phyloP scores from a whole-genome alignment of 192 early-diverging fungal genomes.

The Coemansia pectinata region DNA sequence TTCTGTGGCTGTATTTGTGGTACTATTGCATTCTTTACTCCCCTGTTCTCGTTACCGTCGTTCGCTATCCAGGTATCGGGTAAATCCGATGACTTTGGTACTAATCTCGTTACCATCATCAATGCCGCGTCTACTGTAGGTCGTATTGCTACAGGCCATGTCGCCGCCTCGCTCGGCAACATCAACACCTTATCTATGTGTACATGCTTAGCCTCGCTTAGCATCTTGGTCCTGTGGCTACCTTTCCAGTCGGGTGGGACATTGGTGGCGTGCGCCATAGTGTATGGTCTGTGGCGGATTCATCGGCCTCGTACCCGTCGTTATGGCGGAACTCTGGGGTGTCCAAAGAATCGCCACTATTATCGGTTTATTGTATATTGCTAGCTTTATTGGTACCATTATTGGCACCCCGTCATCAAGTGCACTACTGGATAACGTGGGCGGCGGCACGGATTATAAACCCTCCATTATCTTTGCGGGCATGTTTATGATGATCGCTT shows the following conservation, averaged over 20 bases:
- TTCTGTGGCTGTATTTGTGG: conserved; percentile 40
- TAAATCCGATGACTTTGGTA: conserved; percentile 43
- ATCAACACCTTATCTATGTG: conserved; percentile 61
- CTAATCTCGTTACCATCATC: conserved; percentile 65
- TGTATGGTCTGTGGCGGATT: conserved; percentile 61
- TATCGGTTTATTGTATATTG: conserved; percentile 58
- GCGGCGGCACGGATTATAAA: conserved; percentile 34
- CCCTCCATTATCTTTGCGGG: conserved; percentile 45
- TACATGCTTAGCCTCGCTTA: conserved; percentile 38
- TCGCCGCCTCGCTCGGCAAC: conserved; percentile 61
- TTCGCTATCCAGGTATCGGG: conserved; percentile 45
- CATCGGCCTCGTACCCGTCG: conserved; percentile 57
- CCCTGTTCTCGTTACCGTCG: conserved; percentile 58
- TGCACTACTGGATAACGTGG: conserved; percentile 56
- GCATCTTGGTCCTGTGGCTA: conserved; percentile 57
- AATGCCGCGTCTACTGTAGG: conserved; percentile 64
- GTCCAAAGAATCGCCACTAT: conserved; percentile 59
- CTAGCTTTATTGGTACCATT: conserved; percentile 54
- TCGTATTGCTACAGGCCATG: conserved; percentile 61
- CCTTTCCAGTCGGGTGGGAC: conserved; percentile 50
- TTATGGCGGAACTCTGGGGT: conserved; percentile 59
- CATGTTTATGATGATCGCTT: conserved; percentile 32
- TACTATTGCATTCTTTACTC: conserved; percentile 60
- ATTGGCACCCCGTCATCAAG: conserved; percentile 56
- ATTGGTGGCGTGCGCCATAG: conserved; percentile 49